Conservation (phyloP, 2,329 filamentous ascomycete species). For the Calycina herbarum region DNA sequence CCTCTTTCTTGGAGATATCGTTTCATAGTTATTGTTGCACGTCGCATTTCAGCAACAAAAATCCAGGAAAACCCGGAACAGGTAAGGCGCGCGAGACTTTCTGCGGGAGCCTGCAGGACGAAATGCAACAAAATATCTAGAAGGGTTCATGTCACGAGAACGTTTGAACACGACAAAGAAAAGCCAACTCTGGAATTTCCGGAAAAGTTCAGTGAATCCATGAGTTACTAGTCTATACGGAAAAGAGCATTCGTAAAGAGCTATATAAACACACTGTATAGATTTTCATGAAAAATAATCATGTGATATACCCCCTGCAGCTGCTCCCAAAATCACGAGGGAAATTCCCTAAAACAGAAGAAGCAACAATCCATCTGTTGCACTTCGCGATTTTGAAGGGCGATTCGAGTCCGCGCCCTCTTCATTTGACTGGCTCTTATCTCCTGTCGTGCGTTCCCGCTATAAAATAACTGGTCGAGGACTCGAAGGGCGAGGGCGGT, state of each 20-base stretch:
- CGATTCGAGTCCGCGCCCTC: conserved; percentile 8
- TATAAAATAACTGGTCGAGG: not conserved
- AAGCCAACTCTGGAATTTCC: no score
- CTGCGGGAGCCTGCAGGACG: not conserved
- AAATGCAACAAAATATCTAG: not conserved
- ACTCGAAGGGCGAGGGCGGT: conserved; percentile 1
- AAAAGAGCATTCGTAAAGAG: no score
- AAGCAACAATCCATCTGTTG: not conserved
- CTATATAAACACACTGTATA: no score
- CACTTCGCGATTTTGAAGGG: conserved; percentile 10
- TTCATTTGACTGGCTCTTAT: not conserved
- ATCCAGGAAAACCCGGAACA: not conserved
- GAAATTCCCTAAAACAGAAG: not conserved
- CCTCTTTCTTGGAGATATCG: not conserved
- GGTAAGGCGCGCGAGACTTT: not conserved
- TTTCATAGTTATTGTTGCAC: conserved; percentile 1
- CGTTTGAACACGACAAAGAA: no score
- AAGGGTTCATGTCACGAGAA: not conserved
- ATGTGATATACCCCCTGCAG: not conserved
- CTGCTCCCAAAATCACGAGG: not conserved
- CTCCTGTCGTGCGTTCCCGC: not conserved
- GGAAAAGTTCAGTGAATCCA: no score
- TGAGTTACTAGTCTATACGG: no score
- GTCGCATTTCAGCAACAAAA: not conserved
- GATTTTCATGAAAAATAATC: not conserved